A percentile compares a stretch with the other conserved stretches of the same genome.
phyloP scores from a whole-genome alignment of 306 rosid species.

The Cucurbita argyrosperma region DNA sequence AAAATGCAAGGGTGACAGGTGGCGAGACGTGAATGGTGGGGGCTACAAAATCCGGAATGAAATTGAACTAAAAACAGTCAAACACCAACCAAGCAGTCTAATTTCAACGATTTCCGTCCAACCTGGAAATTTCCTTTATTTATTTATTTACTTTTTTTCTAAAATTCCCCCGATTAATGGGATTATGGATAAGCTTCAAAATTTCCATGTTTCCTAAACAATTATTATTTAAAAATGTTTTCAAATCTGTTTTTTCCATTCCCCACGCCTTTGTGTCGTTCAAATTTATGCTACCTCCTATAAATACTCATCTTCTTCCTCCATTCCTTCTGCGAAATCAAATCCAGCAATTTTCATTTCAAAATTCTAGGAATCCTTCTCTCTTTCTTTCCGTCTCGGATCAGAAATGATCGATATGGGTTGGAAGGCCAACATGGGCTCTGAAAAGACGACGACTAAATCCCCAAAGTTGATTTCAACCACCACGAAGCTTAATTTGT shows the following conservation, averaged over 20 bases:
- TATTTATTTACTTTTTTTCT: neutral
- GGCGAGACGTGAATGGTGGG: neutral
- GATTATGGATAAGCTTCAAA: conserved; percentile 8
- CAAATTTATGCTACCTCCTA: conserved; percentile 11
- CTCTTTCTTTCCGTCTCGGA: neutral
- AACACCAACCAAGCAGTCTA: neutral
- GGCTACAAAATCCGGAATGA: neutral
- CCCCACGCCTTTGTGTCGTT: conserved; percentile 38
- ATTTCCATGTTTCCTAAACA: neutral
- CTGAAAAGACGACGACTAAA: conserved; percentile 35
- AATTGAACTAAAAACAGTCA: conserved; percentile 1
- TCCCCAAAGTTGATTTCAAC: conserved; percentile 38
- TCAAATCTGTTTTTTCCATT: conserved; percentile 20
- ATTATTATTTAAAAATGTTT: neutral
- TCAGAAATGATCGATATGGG: conserved; percentile 56
- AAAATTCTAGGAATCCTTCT: neutral
- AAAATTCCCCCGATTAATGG: neutral
- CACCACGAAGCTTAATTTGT: conserved; percentile 19
- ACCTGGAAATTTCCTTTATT: neutral
- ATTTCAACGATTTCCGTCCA: neutral
- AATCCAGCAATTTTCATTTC: neutral
- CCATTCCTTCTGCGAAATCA: neutral
- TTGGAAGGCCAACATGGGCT: conserved; percentile 51
- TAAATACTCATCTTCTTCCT: conserved; percentile 24
- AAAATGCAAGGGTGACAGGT: neutral